Evolutionary conservation across 75 land plant species (phyloP).

Genomic region (Picea sitchensis): DNA sequence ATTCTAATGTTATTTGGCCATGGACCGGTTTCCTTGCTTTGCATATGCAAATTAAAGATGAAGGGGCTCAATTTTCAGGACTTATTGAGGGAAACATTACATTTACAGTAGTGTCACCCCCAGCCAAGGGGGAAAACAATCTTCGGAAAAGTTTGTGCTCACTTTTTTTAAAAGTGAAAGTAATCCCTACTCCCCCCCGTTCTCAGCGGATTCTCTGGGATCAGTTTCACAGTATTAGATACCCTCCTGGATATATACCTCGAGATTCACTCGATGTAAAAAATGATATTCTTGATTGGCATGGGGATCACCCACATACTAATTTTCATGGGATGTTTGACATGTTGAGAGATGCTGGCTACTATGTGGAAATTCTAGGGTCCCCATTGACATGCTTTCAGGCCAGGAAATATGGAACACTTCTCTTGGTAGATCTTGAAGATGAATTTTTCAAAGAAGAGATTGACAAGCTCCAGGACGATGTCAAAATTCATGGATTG

Average conservation of each 20-base stretch:
- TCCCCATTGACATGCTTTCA: constrained; percentile 99
- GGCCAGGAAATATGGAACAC: constrained; percentile 86
- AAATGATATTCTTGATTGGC: constrained; percentile 99
- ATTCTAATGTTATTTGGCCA: constrained; percentile 94
- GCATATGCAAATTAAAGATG: constrained; percentile 85
- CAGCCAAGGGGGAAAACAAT: constrained; percentile 47
- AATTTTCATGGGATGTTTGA: constrained; percentile 96
- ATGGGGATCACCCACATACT: constrained; percentile 96
- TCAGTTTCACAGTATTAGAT: constrained; percentile 92
- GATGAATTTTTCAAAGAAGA: constrained; percentile 91
- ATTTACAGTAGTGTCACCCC: constrained; percentile 72
- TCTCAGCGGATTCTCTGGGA: constrained; percentile 85
- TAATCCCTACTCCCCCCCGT: constrained; percentile 87
- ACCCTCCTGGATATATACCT: constrained; percentile 98
- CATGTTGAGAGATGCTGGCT: constrained; percentile 91
- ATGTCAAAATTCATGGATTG: constrained; percentile 74
- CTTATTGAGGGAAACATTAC: constrained; percentile 85
- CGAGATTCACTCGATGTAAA: constrained; percentile 96
- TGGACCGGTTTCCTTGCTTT: constrained; percentile 95
- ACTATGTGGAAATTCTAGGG: constrained; percentile 90
- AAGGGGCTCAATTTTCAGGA: constrained; percentile 79
- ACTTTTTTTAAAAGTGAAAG: constrained; percentile 72
- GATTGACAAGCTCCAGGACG: constrained; percentile 76
- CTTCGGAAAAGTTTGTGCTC: constrained; percentile 58
- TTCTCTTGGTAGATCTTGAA: constrained; percentile 94